A percentile compares a stretch with the other conserved stretches of the same genome.
These are phyloP conservation scores for Solanum pinnatisectum DNA, from an alignment of 257 asterid genomes.

Conservation along the genomic window DNA sequence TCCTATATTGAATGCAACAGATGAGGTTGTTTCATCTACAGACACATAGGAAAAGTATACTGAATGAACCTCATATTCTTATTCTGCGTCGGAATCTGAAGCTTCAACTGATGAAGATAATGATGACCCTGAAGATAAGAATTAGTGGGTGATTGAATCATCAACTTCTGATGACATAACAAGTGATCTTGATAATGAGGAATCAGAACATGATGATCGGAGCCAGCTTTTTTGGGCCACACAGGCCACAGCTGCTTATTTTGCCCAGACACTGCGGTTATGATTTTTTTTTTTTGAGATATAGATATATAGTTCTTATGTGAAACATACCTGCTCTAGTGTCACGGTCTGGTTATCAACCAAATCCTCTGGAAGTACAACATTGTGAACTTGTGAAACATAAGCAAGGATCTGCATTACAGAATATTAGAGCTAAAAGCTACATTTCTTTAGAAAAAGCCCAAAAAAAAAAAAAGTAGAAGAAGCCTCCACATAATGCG, in stretches of 20 bases:
- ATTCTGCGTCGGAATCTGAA: background rate
- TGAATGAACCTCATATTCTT: background rate
- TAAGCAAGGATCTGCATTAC: conserved; percentile 77
- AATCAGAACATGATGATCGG: background rate
- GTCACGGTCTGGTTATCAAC: conserved; percentile 60
- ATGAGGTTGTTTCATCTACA: background rate
- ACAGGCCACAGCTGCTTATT: background rate
- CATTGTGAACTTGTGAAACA: conserved; percentile 88
- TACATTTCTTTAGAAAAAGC: background rate
- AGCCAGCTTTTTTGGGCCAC: background rate
- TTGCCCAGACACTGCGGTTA: background rate
- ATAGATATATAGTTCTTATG: background rate
- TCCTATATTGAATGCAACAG: background rate
- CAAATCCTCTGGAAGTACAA: conserved; percentile 69
- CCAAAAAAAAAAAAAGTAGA: background rate
- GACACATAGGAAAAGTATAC: background rate
- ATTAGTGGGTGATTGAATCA: background rate
- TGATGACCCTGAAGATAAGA: background rate
- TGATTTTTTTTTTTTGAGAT: background rate
- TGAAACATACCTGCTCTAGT: conserved; percentile 62
- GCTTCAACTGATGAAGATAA: background rate
- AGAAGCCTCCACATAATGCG: background rate
- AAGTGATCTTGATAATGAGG: background rate
- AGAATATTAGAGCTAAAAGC: conserved; percentile 1
- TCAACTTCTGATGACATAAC: background rate